Conservation (phyloP, 208 protist species). For the Acanthamoeba royreba region DNA sequence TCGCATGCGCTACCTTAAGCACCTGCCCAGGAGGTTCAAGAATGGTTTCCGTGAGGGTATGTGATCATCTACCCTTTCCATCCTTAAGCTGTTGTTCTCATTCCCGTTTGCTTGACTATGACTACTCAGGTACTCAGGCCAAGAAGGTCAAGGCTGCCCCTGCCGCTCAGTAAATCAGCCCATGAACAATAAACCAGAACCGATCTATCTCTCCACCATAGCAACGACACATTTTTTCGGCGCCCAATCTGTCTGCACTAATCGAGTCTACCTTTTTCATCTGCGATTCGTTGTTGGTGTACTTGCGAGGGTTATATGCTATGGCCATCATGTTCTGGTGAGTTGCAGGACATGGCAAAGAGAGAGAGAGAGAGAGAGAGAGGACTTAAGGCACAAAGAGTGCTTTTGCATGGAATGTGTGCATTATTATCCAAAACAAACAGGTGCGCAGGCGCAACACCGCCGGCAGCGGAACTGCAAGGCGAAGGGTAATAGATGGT, state of each 20-base stretch:
- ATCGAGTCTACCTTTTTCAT: not conserved
- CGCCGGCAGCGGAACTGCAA: too few species aligned
- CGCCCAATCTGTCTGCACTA: not conserved
- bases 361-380: too few species aligned
- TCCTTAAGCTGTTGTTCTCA: not conserved
- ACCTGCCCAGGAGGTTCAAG: constrained; percentile 93
- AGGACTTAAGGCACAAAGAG: too few species aligned
- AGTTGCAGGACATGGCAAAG: too few species aligned
- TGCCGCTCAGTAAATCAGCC: not conserved
- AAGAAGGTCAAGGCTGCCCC: constrained; percentile 27
- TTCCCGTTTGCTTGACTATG: not conserved
- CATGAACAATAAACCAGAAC: not conserved
- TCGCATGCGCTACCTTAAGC: constrained; percentile 96
- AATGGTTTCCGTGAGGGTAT: constrained; percentile 93
- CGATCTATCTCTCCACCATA: not conserved
- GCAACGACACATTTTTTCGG: not conserved
- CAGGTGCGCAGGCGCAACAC: too few species aligned
- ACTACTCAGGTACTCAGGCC: not conserved
- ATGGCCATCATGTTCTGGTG: too few species aligned
- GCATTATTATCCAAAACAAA: too few species aligned
- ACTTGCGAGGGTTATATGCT: too few species aligned
- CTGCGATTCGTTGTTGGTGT: too few species aligned
- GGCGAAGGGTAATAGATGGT: too few species aligned
- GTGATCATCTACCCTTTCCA: not conserved
- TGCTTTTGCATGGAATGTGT: too few species aligned